phyloP scores from a whole-genome alignment of 202 grass and related monocot genomes.

The Panicum hallii region DNA sequence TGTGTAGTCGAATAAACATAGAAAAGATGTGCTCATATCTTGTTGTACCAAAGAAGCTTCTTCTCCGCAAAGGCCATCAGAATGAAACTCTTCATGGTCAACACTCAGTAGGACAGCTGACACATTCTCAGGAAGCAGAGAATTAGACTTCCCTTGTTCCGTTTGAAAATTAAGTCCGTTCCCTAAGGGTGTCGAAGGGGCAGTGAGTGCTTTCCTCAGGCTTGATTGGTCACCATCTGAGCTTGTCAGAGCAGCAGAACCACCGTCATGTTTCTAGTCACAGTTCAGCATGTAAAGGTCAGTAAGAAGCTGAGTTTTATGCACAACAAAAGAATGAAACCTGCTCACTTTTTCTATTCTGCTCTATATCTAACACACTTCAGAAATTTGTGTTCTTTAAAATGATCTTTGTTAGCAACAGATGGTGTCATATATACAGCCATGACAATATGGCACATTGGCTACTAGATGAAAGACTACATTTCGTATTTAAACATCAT shows the following conservation, averaged over 20 bases:
- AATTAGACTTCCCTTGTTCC: conserved; percentile 54
- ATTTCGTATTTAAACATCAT: neutral
- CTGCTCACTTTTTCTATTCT: conserved; percentile 8
- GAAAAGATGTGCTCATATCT: conserved; percentile 30
- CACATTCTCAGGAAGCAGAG: conserved; percentile 54
- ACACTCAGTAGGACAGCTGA: conserved; percentile 52
- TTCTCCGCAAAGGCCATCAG: conserved; percentile 43
- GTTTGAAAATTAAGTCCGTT: conserved; percentile 51
- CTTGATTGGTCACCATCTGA: conserved; percentile 76
- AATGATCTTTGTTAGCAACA: conserved; percentile 24
- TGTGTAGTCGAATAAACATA: conserved; percentile 41
- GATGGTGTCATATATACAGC: neutral
- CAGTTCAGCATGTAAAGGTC: conserved; percentile 33
- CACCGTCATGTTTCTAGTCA: conserved; percentile 70
- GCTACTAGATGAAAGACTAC: conserved; percentile 19
- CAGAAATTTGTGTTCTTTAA: conserved; percentile 17
- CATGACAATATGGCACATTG: neutral
- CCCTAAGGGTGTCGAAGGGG: conserved; percentile 65
- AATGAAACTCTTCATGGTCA: conserved; percentile 55
- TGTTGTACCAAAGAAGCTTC: conserved; percentile 58
- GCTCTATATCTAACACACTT: neutral
- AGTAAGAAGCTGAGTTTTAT: conserved; percentile 13
- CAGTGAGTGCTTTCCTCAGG: conserved; percentile 67
- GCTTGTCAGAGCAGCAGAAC: conserved; percentile 59
- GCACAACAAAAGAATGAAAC: conserved; percentile 1